These are phyloP conservation scores for Candida verbasci DNA, from an alignment of 805 yeast species.

Conservation along the genomic window DNA sequence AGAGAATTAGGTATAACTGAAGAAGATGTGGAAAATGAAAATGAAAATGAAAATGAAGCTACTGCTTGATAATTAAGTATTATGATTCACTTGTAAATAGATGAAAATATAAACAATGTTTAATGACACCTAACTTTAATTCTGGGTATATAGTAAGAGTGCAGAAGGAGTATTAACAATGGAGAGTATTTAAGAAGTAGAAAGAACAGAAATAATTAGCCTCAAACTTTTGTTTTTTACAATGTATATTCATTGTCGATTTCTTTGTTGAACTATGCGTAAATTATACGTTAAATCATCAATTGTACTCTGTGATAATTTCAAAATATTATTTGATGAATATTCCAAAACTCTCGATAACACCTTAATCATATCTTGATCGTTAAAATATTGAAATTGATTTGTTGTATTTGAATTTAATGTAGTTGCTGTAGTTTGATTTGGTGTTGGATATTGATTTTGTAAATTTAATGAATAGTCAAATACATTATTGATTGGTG, in stretches of 20 bases:
- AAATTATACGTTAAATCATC: slow-evolving; percentile 24
- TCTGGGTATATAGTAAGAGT: no score
- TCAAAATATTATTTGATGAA: slow-evolving; percentile 14
- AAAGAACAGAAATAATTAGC: no score
- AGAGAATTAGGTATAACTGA: slow-evolving; percentile 62
- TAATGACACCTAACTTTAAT: no score
- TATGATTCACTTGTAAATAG: slow-evolving; percentile 1
- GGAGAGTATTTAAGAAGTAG: no score
- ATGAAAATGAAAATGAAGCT: neutral
- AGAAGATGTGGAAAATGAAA: slow-evolving; percentile 17
- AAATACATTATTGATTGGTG: neutral
- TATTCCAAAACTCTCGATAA: slow-evolving; percentile 16
- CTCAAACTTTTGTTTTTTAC: no score
- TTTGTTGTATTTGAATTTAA: neutral
- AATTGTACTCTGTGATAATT: slow-evolving; percentile 15
- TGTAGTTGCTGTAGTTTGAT: neutral
- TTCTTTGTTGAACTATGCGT: slow-evolving; percentile 11
- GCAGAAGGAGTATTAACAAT: no score
- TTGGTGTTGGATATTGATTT: slow-evolving; percentile 4
- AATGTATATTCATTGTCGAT: no score
- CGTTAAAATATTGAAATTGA: slow-evolving; percentile 6
- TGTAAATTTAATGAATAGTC: neutral
- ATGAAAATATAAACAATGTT: no score
- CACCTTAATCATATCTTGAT: slow-evolving; percentile 10
- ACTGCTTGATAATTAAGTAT: neutral